Evolutionary conservation across 1,284 basidiomycete species (phyloP), one percentile per base, ranked within the genome.

Genomic region (Baeospora myosura): DNA sequence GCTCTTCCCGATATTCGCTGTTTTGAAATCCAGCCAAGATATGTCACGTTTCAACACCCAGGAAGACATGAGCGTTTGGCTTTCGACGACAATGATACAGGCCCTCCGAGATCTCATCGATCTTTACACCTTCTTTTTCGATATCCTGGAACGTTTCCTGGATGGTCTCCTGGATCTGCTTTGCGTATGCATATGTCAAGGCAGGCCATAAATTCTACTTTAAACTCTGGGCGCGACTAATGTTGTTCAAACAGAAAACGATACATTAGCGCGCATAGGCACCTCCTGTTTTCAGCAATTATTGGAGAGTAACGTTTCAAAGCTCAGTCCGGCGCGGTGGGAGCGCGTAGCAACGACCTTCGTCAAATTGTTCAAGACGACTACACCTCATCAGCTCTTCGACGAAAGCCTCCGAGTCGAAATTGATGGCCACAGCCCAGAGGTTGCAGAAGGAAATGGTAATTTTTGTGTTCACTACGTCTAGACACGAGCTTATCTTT

Each of bases 1-100:
- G 36, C 74, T 99, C 38, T 98, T 99, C 78, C 96, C 96, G 1
- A 99, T 99, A 55, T 99, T 99, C 60, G 88, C 92, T 3, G 92
- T 98, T 37, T 72, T 99, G 45, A 90, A 91, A 53, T 93, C 88
- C 11, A 87, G 79, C 52, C 85, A 81, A 67, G 94, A 97, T 59
- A 65, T 98, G 24, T 89, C 88, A 11, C 79, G 93, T 21, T 98
- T 98, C 70, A 89, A 75, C 57, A 94, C 91, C 2, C 91, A 97
- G 56, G 96, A 98, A 59, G 96, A 98, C 55, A 96, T 98, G 92
- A 96, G 92, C 54, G 94, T 99, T 11, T 99, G 96, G 96, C 67
- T 99, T 36, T 97, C 93, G 32, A 98, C 96, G 5, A 99, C 96
- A 1, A 94, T 99, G 85, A 98, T 99, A 43, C 95, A 98, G 59